Evolutionary conservation across 208 protist genomes (phyloP).

Genomic region (Crithidia acanthocephali): DNA sequence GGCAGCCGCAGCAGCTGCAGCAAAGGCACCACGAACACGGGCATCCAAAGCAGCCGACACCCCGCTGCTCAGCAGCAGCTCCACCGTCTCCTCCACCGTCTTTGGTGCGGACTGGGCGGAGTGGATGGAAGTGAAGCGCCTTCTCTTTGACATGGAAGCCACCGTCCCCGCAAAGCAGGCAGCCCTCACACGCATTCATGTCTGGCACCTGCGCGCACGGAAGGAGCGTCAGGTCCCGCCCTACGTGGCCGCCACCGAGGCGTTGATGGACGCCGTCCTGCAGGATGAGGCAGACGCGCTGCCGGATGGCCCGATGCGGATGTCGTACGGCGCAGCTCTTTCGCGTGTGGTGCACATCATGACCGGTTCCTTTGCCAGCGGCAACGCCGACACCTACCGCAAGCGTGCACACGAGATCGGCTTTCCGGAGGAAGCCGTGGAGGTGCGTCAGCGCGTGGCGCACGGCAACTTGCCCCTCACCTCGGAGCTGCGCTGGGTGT

Average conservation of each 20-base stretch:
- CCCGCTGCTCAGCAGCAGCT: constrained; percentile 8
- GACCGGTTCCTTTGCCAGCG: constrained; percentile 76
- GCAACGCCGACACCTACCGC: constrained; percentile 74
- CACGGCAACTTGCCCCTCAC: constrained; percentile 71
- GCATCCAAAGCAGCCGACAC: no score
- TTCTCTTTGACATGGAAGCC: constrained; percentile 54
- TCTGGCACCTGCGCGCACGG: constrained; percentile 71
- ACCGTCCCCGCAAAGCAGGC: constrained; percentile 36
- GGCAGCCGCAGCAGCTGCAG: no score
- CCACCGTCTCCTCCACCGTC: constrained; percentile 39
- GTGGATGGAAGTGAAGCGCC: constrained; percentile 65
- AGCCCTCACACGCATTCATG: constrained; percentile 44
- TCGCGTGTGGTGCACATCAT: constrained; percentile 85
- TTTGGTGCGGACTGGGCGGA: constrained; percentile 72
- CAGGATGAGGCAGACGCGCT: constrained; percentile 51
- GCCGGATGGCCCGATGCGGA: constrained; percentile 19
- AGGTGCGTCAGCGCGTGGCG: constrained; percentile 88
- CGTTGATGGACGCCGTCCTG: constrained; percentile 60
- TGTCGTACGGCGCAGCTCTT: constrained; percentile 76
- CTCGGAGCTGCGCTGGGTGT: constrained; percentile 84
- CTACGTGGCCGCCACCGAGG: constrained; percentile 75
- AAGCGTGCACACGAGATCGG: constrained; percentile 69
- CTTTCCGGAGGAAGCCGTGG: constrained; percentile 86
- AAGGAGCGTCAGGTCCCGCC: constrained; percentile 58
- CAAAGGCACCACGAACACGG: no score